A percentile compares a stretch with the other conserved stretches of the same genome.
Evolutionary conservation across 805 yeast genomes (phyloP).

Genomic region (Candida sakaeoensis): DNA sequence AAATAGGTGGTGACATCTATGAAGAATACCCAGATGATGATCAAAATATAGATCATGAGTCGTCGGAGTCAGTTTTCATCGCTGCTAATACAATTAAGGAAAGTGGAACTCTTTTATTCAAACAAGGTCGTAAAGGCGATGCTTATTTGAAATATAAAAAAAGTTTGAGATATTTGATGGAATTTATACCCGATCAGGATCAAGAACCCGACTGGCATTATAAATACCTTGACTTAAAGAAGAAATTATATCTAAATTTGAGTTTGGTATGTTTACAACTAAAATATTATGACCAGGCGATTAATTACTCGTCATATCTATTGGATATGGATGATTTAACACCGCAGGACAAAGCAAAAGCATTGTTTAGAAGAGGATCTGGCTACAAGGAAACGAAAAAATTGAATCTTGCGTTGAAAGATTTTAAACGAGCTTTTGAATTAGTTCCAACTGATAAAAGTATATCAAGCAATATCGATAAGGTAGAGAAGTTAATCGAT

Average conservation of each 20-base stretch:
- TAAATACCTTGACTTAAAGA: constrained; percentile 50
- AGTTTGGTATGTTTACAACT: constrained; percentile 51
- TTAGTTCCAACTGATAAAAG: constrained; percentile 48
- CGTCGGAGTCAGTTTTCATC: constrained; percentile 47
- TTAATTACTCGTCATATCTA: constrained; percentile 53
- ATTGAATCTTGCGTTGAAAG: constrained; percentile 46
- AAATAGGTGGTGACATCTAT: constrained; percentile 63
- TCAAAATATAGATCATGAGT: constrained; percentile 50
- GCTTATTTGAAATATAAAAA: constrained; percentile 64
- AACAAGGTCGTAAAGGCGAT: constrained; percentile 45
- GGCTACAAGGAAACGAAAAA: constrained; percentile 43
- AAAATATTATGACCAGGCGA: constrained; percentile 45
- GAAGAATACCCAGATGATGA: constrained; percentile 83
- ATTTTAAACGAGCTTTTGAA: constrained; percentile 41
- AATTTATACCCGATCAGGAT: constrained; percentile 66
- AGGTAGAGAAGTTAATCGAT: constrained; percentile 38
- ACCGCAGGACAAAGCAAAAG: constrained; percentile 51
- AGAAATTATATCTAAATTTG: constrained; percentile 56
- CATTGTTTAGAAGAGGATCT: constrained; percentile 52
- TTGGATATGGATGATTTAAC: constrained; percentile 45
- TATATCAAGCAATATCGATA: constrained; percentile 42
- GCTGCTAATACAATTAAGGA: constrained; percentile 59
- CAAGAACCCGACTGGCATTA: constrained; percentile 49
- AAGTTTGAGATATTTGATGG: constrained; percentile 66
- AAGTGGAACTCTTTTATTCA: constrained; percentile 61